Evolutionary conservation across 1,284 basidiomycete species (phyloP).

Genomic region (Microbotryum scabiosae): DNA sequence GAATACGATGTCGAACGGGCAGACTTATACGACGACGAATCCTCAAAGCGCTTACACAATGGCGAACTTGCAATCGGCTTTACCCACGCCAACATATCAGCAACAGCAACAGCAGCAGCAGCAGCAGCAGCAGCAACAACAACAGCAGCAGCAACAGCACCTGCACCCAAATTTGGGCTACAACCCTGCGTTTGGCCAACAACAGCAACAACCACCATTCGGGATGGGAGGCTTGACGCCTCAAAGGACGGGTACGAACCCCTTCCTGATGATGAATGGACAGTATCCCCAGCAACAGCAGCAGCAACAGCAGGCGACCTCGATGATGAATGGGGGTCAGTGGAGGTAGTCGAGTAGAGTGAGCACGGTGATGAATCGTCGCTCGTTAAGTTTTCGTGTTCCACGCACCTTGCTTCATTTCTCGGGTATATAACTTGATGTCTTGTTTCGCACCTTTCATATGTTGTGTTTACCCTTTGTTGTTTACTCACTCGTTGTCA

Average conservation of each 20-base stretch:
- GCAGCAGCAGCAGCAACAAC: slow-evolving; percentile 4
- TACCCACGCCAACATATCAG: neutral
- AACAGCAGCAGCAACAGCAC: neutral
- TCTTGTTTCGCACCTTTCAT: no score
- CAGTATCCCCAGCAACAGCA: no score
- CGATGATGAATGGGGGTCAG: no score
- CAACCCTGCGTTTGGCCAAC: neutral
- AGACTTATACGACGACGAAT: neutral
- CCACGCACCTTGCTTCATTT: no score
- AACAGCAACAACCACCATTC: neutral
- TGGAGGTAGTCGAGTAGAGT: no score
- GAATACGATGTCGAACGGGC: neutral
- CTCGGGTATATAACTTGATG: no score
- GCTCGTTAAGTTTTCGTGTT: no score
- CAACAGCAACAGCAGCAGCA: slow-evolving; percentile 3
- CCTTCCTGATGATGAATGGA: neutral
- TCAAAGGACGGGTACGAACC: slow-evolving; percentile 7
- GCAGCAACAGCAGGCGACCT: no score
- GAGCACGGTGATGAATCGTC: no score
- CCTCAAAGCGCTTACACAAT: neutral
- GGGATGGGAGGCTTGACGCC: slow-evolving; percentile 1
- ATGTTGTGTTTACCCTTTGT: no score
- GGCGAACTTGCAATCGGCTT: neutral
- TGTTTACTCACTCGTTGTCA: no score
- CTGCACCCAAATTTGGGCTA: neutral